Base-by-base conservation (phyloP, 768 basidiomycete species). In the Tulasnella sp. region DNA sequence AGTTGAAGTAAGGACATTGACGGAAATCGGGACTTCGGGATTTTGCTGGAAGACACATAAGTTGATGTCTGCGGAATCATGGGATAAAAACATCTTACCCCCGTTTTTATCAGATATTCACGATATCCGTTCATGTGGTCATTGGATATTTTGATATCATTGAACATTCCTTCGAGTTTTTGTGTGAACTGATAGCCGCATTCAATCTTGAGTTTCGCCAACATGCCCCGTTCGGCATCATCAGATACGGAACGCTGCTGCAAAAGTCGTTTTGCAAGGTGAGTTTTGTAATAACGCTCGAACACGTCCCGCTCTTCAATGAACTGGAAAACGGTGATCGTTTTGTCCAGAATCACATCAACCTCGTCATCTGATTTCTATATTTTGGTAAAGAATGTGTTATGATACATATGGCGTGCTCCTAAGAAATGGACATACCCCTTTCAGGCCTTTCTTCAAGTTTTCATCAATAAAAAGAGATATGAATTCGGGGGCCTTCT, bases 161-260 rank as follows among this genome's bases (percentile, higher is more conserved):
- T 75, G 76, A 99, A 95, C 93, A 99, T 99, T 53, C 92, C 92
- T 65, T 99, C 92, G 60, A 98, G 70, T 64, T 92, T 92, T 66
- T 93, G 89, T 1, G 95, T 98, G 65, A 98, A 99, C 62, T 93
- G 89, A 59, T 81, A 83, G 5, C 93, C 93, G 60, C 86, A 92
- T 67, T 98, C 93, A 22, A 93, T 75, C 68, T 96, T 96, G 60
- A 99, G 78, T 66, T 95, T 96, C 40, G 89, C 82, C 1, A 99
- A 75, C 91, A 99, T 96, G 53, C 84, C 88, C 40, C 86, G 83
- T 62, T 99, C 95, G 3, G 95, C 92, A 65, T 99, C 95, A 59
- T 99, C 95, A 0, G 91, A 95, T 5, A 92, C 79, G 16, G 90
- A 93, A 15, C 92, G 81, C 8, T 77, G 78, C 25, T 77, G 74